These are phyloP conservation scores for Solanum sparsipilum DNA, from an alignment of 257 asterid species.

Conservation along the genomic window DNA sequence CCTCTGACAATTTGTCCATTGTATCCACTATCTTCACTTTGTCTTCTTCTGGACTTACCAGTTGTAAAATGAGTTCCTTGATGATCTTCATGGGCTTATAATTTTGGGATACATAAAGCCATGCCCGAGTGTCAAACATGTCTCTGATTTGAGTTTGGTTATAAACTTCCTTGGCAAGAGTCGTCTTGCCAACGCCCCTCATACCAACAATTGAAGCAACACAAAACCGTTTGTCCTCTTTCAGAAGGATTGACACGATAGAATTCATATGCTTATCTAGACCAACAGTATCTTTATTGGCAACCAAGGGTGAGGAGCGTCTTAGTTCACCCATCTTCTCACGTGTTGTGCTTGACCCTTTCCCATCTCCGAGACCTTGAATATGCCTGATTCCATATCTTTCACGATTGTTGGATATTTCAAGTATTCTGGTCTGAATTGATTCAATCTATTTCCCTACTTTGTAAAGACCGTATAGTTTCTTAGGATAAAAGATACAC, in stretches of 20 bases:
- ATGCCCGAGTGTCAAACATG: constrained; percentile 3
- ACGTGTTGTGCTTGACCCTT: background rate
- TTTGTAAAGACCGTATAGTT: background rate
- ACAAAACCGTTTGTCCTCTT: background rate
- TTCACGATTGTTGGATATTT: background rate
- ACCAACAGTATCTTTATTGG: constrained; percentile 4
- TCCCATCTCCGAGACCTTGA: background rate
- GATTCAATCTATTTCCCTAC: constrained; percentile 1
- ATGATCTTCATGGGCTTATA: background rate
- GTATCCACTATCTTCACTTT: background rate
- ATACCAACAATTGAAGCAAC: constrained; percentile 1
- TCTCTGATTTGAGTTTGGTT: background rate
- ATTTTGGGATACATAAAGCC: constrained; percentile 8
- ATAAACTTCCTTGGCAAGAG: constrained; percentile 6
- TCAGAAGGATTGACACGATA: background rate
- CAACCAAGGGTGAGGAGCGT: background rate
- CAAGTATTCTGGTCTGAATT: background rate
- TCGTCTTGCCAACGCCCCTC: background rate
- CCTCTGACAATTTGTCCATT: background rate
- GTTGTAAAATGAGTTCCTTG: constrained; percentile 8
- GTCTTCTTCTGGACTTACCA: background rate
- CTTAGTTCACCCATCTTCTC: background rate
- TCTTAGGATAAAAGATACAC: background rate
- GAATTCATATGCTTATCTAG: background rate
- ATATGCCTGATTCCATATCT: constrained; percentile 2